Base-by-base conservation (phyloP, 2,329 filamentous ascomycete genomes). In the Ophiocordyceps australis region DNA sequence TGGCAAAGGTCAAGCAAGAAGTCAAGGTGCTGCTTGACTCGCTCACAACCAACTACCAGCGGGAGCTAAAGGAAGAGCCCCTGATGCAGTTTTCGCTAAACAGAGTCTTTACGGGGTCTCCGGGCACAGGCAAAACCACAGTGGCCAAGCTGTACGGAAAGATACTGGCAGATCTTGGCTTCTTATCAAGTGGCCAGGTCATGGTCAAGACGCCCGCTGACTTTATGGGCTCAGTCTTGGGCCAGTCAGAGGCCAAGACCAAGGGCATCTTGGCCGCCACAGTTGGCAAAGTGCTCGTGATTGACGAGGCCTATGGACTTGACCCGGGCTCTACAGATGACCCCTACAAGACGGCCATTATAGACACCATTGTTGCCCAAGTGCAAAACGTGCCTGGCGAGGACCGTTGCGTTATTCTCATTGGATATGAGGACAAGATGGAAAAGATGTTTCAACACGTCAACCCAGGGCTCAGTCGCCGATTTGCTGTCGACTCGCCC, bases 271-370 rank as follows among this genome's bases (percentile, higher is more conserved):
- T 86, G 0, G 66, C 64, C 0, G 51, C 69, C 0, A 70, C 74
- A 0, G 34, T 62, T 0, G 79, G 80, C 0, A 86, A 85, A 34
- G 75, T 85, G 0, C 58, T 86, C 0, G 65, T 86, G 10, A 82
- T 86, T 3, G 79, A 86, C 32, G 79, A 89, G 40, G 78, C 78
- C 0, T 85, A 86, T 34, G 68, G 70, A 18, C 54, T 86, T 0
- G 64, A 58, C 23, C 45, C 49, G 2, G 52, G 52, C 1, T 32
- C 31, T 0, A 4, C 27, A 0, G 33, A 30, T 1, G 50, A 53
- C 10, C 41, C 48, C 0, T 82, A 50, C 49, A 74, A 67, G 40
- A 62, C 55, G 0, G 73, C 68, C 1, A 73, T 80, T 2, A 58
- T 82, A 4, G 77, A 83, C 35, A 81, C 74, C 0, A 70, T 82